A percentile compares a stretch with the other conserved stretches of the same genome.
Conservation (phyloP, 805 yeast genomes). For the Schizosaccharomyces octosporus region DNA sequence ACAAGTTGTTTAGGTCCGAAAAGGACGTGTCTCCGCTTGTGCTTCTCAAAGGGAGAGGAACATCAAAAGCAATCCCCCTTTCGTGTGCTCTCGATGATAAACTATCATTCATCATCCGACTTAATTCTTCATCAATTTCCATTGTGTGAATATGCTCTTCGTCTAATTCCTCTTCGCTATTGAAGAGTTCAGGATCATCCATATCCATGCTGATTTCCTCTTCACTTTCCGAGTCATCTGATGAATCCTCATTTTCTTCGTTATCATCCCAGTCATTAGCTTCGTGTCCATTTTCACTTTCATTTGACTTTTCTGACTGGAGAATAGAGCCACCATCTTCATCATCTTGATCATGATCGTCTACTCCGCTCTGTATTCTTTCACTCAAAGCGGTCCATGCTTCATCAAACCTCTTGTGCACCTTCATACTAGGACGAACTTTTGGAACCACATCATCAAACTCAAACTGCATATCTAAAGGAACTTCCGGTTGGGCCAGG, state of each 20-base stretch:
- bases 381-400: conserved; percentile 19
- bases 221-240: not conserved
- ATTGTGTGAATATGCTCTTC: conserved; percentile 4
- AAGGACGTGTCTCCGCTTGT: not conserved
- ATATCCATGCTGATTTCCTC: not conserved
- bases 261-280: not conserved
- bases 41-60: conserved; percentile 8
- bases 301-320: not conserved
- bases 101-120: conserved; percentile 8
- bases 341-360: not conserved
- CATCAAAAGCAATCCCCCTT: conserved; percentile 6
- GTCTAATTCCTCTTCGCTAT: conserved; percentile 4
- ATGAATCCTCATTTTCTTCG: not conserved
- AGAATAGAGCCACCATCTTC: not conserved
- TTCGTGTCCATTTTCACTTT: not conserved
- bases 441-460: conserved; percentile 21
- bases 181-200: conserved; percentile 1
- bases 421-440: conserved; percentile 15
- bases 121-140: conserved; percentile 9
- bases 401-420: conserved; percentile 19
- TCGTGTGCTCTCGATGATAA: conserved; percentile 7
- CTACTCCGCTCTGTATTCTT: not conserved
- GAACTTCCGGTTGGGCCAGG: conserved; percentile 35
- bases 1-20: not conserved
- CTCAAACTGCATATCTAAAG: conserved; percentile 34